Conservation (phyloP, 2,329 filamentous ascomycete species). For the Nothophoma quercina region DNA sequence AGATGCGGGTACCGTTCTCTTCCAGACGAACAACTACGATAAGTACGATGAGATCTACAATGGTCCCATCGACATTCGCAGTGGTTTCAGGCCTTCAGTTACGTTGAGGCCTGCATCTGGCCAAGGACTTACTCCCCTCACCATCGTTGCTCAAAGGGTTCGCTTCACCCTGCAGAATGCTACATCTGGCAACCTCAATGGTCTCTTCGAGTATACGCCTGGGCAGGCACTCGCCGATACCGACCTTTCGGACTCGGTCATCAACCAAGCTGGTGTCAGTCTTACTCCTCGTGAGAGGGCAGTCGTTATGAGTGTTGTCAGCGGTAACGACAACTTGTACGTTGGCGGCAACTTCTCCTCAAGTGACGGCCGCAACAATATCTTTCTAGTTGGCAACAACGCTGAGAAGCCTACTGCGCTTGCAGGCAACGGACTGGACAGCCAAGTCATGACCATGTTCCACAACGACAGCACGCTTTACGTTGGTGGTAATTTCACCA, state of each 20-base stretch:
- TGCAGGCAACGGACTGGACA: constrained; percentile 78
- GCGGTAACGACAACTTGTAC: constrained; percentile 68
- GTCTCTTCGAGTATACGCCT: constrained; percentile 88
- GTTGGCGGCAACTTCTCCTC: constrained; percentile 85
- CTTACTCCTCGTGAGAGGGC: constrained; percentile 68
- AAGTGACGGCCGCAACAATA: constrained; percentile 69
- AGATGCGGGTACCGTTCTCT: constrained; percentile 69
- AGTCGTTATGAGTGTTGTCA: constrained; percentile 72
- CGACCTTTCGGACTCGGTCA: constrained; percentile 74
- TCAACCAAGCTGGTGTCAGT: constrained; percentile 77
- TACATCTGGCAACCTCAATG: constrained; percentile 83
- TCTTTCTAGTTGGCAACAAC: constrained; percentile 70
- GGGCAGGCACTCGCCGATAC: constrained; percentile 65
- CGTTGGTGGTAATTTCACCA: constrained; percentile 84
- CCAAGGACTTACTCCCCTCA: constrained; percentile 65
- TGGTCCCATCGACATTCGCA: constrained; percentile 80
- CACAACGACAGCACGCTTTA: constrained; percentile 69
- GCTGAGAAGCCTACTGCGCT: constrained; percentile 68
- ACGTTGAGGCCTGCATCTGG: constrained; percentile 75
- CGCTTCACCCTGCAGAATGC: constrained; percentile 77
- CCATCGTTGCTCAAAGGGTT: constrained; percentile 88
- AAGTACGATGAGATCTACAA: constrained; percentile 95
- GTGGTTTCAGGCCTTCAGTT: constrained; percentile 79
- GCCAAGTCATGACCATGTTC: constrained; percentile 75
- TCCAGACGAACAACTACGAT: constrained; percentile 93